Percentiles rank a stretch among this genome's conserved stretches.
Evolutionary conservation across 257 asterid species (phyloP).

Genomic region (Jacaranda mimosifolia): DNA sequence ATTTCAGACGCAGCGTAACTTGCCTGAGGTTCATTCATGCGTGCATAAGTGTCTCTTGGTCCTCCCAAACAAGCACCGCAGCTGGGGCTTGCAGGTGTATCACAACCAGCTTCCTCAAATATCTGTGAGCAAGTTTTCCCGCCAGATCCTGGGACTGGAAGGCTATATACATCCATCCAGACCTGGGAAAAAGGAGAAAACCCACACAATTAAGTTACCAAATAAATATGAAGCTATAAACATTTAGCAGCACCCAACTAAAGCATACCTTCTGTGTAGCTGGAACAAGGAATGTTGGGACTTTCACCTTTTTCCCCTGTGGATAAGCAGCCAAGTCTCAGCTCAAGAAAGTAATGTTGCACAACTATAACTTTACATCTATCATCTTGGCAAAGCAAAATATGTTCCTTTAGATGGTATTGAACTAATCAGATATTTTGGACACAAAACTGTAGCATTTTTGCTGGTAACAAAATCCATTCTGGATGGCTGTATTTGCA

Average conservation of each 20-base stretch:
- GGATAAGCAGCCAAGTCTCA: slow-evolving; percentile 31
- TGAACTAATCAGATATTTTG: background rate
- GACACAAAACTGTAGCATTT: background rate
- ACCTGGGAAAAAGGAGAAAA: slow-evolving; percentile 56
- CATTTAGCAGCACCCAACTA: slow-evolving; percentile 4
- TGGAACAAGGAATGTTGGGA: slow-evolving; percentile 98
- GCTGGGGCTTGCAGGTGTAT: slow-evolving; percentile 97
- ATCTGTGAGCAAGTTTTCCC: slow-evolving; percentile 98
- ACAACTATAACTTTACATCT: background rate
- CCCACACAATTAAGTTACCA: background rate
- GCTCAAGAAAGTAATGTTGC: background rate
- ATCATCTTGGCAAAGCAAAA: background rate
- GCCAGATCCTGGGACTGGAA: slow-evolving; percentile 92
- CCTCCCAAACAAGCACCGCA: slow-evolving; percentile 99
- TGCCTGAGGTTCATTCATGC: slow-evolving; percentile 93
- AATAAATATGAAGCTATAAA: background rate
- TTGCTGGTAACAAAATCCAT: background rate
- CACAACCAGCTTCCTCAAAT: slow-evolving; percentile 99
- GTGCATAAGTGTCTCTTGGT: slow-evolving; percentile 94
- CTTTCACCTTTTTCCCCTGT: slow-evolving; percentile 95
- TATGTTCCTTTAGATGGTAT: background rate
- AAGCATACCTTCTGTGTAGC: slow-evolving; percentile 92
- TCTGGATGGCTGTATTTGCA: too few relatives aligned
- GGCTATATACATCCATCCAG: slow-evolving; percentile 95
- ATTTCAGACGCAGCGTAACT: slow-evolving; percentile 37